phyloP scores from a whole-genome alignment of 495 filamentous ascomycete genomes.

The Immersiella caudata region DNA sequence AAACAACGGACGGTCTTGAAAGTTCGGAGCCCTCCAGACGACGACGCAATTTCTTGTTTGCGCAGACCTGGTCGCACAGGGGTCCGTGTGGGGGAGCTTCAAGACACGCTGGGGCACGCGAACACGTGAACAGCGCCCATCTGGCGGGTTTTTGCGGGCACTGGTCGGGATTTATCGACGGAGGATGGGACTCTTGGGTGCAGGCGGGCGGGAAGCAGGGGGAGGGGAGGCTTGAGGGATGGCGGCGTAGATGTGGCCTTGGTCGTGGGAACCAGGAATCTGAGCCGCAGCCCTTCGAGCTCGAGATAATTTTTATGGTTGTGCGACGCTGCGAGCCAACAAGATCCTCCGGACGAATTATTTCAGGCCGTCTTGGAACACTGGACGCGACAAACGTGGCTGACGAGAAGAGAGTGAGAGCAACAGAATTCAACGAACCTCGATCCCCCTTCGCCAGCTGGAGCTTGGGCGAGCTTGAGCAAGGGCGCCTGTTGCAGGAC shows the following conservation, averaged over 20 bases:
- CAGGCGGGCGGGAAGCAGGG: slow-evolving; percentile 11
- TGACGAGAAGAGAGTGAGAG: not conserved
- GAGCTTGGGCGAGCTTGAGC: not conserved
- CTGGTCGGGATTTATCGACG: slow-evolving; percentile 24
- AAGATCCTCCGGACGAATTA: not conserved
- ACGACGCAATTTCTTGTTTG: slow-evolving; percentile 19
- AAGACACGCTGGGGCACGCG: slow-evolving; percentile 37
- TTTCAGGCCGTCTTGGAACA: no score
- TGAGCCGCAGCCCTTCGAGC: not conserved
- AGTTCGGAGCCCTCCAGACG: slow-evolving; percentile 1
- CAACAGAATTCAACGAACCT: slow-evolving; percentile 11
- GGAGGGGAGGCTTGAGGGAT: not conserved
- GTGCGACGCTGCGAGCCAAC: slow-evolving; percentile 1
- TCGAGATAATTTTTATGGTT: not conserved
- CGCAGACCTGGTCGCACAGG: slow-evolving; percentile 26
- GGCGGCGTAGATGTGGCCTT: slow-evolving; percentile 16
- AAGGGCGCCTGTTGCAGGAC: not conserved
- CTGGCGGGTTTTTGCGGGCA: not conserved
- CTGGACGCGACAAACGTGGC: not conserved
- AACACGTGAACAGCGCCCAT: slow-evolving; percentile 32
- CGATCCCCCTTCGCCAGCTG: not conserved
- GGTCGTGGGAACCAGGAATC: not conserved
- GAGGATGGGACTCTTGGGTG: slow-evolving; percentile 13
- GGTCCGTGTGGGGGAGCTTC: slow-evolving; percentile 30
- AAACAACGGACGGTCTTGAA: slow-evolving; percentile 15